Evolutionary conservation across 2,329 filamentous ascomycete species (phyloP).

Genomic region (Sclerotinia glacialis): DNA sequence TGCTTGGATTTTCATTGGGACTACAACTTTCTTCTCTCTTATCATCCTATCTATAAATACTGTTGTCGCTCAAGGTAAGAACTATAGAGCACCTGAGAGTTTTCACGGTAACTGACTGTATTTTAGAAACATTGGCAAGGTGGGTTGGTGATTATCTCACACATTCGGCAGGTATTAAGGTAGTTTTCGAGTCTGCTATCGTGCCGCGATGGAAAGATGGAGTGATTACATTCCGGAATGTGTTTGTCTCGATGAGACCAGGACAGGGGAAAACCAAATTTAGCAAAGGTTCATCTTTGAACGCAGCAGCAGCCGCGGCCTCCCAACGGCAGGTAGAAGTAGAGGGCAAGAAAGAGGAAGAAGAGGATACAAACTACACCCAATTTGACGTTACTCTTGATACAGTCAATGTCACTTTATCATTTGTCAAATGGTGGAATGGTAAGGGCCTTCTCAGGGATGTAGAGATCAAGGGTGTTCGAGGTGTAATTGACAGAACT

Average conservation of each 20-base stretch:
- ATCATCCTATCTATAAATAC: constrained; percentile 91
- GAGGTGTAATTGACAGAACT: constrained; percentile 88
- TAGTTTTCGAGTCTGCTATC: constrained; percentile 96
- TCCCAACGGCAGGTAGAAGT: constrained; percentile 59
- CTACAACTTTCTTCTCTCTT: constrained; percentile 94
- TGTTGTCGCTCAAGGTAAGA: constrained; percentile 83
- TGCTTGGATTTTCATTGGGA: constrained; percentile 93
- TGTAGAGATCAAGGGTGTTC: constrained; percentile 89
- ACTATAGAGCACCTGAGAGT: constrained; percentile 25
- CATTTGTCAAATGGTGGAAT: constrained; percentile 99
- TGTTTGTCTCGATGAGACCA: constrained; percentile 88
- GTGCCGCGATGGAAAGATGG: constrained; percentile 94
- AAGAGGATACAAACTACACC: constrained; percentile 94
- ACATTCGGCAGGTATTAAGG: constrained; percentile 84
- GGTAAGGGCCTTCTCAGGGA: constrained; percentile 88
- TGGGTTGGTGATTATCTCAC: constrained; percentile 97
- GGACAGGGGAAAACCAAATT: constrained; percentile 80
- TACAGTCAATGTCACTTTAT: constrained; percentile 92
- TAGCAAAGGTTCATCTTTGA: constrained; percentile 84
- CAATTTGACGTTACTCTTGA: constrained; percentile 96
- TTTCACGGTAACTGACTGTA: constrained; percentile 27
- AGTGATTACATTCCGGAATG: constrained; percentile 94
- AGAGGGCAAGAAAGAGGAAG: constrained; percentile 47
- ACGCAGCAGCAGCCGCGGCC: constrained; percentile 80
- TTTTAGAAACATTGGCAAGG: constrained; percentile 78